These are phyloP conservation scores for Dendrothele bispora DNA, from an alignment of 768 basidiomycete species.

Conservation along the genomic window DNA sequence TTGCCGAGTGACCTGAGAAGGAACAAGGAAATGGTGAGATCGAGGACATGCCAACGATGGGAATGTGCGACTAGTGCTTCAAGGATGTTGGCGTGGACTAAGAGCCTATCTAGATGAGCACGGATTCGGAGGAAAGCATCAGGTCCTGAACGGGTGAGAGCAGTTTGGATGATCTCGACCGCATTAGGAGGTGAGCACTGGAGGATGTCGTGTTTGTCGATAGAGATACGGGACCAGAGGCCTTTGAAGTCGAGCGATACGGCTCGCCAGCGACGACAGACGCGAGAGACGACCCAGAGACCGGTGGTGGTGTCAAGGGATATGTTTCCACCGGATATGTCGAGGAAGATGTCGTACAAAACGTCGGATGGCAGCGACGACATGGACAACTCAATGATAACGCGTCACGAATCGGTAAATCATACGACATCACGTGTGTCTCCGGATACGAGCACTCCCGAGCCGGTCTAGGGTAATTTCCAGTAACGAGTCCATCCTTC, in stretches of 20 bases:
- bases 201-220: too few species aligned
- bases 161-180: too few species aligned
- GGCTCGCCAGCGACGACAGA: neutral
- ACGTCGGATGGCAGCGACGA: conserved; percentile 1
- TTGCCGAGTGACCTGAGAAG: conserved; percentile 3
- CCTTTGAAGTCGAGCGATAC: neutral
- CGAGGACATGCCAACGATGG: conserved; percentile 1
- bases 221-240: conserved; percentile 2
- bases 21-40: conserved; percentile 5
- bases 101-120: conserved; percentile 2
- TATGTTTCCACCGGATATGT: conserved; percentile 1
- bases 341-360: conserved; percentile 1
- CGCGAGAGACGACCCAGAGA: conserved; percentile 3
- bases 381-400: too few species aligned
- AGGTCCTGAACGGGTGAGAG: too few species aligned
- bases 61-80: conserved; percentile 5
- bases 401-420: too few species aligned
- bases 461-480: too few species aligned
- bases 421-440: too few species aligned
- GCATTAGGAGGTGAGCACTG: too few species aligned
- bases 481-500: too few species aligned
- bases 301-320: conserved; percentile 5
- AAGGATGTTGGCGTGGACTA: conserved; percentile 5
- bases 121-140: too few species aligned
- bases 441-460: too few species aligned